These are phyloP conservation scores for Globisporangium canariense DNA, from an alignment of 352 stramenopile species.

Conservation along the genomic window DNA sequence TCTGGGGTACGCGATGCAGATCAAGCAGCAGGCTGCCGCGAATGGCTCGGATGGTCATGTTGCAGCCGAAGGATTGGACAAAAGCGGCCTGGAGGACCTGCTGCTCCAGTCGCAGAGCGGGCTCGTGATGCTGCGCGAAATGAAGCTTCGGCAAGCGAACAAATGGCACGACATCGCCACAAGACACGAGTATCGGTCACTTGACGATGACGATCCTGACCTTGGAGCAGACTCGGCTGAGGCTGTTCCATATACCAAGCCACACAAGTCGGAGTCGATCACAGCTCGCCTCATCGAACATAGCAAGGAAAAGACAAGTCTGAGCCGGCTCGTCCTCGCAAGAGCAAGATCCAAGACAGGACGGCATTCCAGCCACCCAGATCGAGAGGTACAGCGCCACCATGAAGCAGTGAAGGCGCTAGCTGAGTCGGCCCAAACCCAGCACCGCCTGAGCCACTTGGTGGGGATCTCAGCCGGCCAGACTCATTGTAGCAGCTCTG, in stretches of 20 bases:
- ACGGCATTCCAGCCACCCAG: not conserved
- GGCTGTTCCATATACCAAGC: not conserved
- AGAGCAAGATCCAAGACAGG: not conserved
- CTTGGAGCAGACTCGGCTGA: not conserved
- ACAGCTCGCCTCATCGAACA: conserved; percentile 9
- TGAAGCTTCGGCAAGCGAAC: conserved; percentile 22
- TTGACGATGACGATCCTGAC: not conserved
- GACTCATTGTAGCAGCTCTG: too few relatives aligned
- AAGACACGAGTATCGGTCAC: conserved; percentile 24
- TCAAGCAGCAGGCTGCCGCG: conserved; percentile 25
- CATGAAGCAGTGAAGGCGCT: conserved; percentile 20
- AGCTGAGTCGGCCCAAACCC: conserved; percentile 16
- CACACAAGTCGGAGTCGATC: not conserved
- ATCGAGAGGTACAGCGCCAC: not conserved
- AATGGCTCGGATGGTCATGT: not conserved
- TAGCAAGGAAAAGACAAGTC: not conserved
- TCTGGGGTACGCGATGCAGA: conserved; percentile 44
- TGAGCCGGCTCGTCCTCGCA: conserved; percentile 11
- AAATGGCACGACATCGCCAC: conserved; percentile 38
- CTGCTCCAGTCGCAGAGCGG: conserved; percentile 50
- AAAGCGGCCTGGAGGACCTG: conserved; percentile 35
- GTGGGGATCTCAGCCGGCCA: not conserved
- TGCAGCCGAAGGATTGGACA: not conserved
- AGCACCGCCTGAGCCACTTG: conserved; percentile 27
- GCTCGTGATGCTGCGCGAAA: conserved; percentile 48